These are phyloP conservation scores for Lichtheimia hyalospora DNA, from an alignment of 371 early-diverging fungal species.

Conservation along the genomic window DNA sequence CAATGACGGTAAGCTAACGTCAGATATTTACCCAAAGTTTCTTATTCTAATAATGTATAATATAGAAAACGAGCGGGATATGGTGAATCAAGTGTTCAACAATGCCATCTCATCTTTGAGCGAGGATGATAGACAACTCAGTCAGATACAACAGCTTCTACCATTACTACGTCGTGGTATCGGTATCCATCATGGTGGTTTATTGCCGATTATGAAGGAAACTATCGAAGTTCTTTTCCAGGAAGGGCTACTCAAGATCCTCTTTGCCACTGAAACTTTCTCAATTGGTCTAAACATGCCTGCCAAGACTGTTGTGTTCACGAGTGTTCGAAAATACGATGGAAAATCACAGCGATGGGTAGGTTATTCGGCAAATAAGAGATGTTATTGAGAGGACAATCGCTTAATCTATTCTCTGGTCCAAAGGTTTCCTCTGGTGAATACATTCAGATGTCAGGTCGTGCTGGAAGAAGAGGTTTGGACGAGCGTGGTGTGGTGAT, in stretches of 20 bases:
- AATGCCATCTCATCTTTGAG: conserved; percentile 91
- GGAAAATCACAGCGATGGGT: conserved; percentile 91
- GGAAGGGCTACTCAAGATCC: conserved; percentile 96
- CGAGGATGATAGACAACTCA: conserved; percentile 94
- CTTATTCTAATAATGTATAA: not conserved
- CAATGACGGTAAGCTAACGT: conserved; percentile 63
- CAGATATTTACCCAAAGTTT: not conserved
- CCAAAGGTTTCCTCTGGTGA: conserved; percentile 81
- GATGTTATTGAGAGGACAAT: not conserved
- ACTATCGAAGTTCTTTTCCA: conserved; percentile 99
- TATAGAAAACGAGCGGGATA: conserved; percentile 80
- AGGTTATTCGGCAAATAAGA: conserved; percentile 11
- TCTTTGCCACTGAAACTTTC: conserved; percentile 99
- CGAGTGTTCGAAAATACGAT: conserved; percentile 97
- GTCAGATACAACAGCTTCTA: conserved; percentile 94
- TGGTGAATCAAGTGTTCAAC: conserved; percentile 87
- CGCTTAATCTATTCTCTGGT: not conserved
- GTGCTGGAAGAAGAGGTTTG: conserved; percentile 97
- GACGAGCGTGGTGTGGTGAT: conserved; percentile 99
- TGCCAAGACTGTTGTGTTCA: conserved; percentile 99
- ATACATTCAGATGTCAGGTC: conserved; percentile 99
- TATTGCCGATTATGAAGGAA: conserved; percentile 99
- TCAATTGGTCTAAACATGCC: conserved; percentile 99
- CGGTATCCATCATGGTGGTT: conserved; percentile 99
- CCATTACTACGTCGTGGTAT: conserved; percentile 97